Conservation (phyloP, 2,329 filamentous ascomycete genomes). For the Cercospora sp. region DNA sequence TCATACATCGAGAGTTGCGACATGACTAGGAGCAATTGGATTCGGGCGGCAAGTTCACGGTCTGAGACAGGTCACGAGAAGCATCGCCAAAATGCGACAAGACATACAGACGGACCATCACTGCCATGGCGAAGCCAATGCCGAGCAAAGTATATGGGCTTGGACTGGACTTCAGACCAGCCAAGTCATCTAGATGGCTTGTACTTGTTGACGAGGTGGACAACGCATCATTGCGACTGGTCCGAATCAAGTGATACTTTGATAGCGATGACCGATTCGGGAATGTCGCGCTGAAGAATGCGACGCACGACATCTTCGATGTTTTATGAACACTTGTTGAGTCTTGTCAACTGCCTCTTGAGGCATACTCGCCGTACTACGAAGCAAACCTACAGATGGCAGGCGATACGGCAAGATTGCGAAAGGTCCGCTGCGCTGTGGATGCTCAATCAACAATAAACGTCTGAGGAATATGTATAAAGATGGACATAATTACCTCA, state of each 20-base stretch:
- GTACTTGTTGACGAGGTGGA: neutral
- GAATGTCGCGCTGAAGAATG: neutral
- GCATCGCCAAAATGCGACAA: neutral
- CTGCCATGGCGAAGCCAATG: neutral
- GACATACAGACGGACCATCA: neutral
- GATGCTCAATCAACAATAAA: neutral
- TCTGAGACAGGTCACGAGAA: neutral
- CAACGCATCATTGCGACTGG: neutral
- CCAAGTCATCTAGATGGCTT: neutral
- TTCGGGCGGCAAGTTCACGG: neutral
- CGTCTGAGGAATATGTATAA: neutral
- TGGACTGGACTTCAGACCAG: neutral
- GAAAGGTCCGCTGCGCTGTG: neutral
- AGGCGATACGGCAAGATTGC: neutral
- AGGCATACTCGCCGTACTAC: neutral
- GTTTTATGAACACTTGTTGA: neutral
- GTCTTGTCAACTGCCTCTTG: constrained; percentile 3
- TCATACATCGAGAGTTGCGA: neutral
- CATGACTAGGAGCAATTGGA: neutral
- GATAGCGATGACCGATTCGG: neutral
- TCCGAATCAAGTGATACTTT: neutral
- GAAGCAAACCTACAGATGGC: neutral
- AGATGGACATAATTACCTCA: neutral
- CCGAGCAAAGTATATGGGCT: constrained; percentile 1
- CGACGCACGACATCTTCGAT: neutral